Evolutionary conservation across 169 alveolate genomes (phyloP).

Genomic region (Ichthyophthirius multifiliis): DNA sequence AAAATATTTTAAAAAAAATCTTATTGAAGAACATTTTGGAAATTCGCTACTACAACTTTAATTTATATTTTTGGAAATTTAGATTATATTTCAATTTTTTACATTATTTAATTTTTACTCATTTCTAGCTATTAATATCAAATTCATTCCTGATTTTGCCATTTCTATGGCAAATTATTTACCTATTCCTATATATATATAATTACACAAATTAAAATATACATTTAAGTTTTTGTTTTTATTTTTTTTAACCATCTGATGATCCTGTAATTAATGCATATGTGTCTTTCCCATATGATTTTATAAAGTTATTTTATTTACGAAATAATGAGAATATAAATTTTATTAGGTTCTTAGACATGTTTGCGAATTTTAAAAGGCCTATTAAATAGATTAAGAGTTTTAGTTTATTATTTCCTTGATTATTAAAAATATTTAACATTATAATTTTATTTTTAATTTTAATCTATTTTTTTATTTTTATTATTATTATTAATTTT

Average conservation of each 20-base stretch:
- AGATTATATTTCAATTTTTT: background rate
- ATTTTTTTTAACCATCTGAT: slow-evolving; percentile 45
- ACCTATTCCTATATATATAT: slow-evolving; percentile 34
- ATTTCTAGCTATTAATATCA: slow-evolving; percentile 51
- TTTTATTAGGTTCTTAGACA: background rate
- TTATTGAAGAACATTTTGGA: background rate
- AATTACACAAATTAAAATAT: too few relatives aligned
- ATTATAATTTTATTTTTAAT: too few relatives aligned
- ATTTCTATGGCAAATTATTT: slow-evolving; percentile 47
- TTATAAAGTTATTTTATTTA: background rate
- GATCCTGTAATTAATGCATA: slow-evolving; percentile 67
- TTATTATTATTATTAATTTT: too few relatives aligned
- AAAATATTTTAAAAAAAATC: slow-evolving; percentile 7
- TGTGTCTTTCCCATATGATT: slow-evolving; percentile 19
- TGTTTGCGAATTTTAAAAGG: background rate
- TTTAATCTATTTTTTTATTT: too few relatives aligned
- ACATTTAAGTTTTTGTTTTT: too few relatives aligned
- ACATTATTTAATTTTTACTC: slow-evolving; percentile 42
- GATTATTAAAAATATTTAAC: background rate
- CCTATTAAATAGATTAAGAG: background rate
- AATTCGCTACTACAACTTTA: slow-evolving; percentile 15
- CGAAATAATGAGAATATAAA: background rate
- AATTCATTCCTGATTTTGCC: slow-evolving; percentile 42
- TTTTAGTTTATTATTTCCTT: background rate
- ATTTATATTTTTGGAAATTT: background rate